These are phyloP conservation scores for Fragaria ananassa DNA, from an alignment of 306 rosid species.

Conservation along the genomic window DNA sequence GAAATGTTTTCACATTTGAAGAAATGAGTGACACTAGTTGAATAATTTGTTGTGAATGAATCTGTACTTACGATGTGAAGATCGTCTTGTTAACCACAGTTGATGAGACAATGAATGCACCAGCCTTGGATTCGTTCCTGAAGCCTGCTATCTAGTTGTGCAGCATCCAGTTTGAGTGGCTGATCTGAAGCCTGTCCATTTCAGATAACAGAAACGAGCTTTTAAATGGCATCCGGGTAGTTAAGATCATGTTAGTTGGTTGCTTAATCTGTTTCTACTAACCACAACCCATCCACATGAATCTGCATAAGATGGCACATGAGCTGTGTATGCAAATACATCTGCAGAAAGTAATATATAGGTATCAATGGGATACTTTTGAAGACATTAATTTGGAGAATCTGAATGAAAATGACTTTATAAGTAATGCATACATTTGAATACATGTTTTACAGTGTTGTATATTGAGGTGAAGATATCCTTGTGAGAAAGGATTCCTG, in stretches of 20 bases:
- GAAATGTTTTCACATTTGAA: not conserved
- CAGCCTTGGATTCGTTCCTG: conserved; percentile 25
- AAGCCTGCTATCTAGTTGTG: conserved; percentile 18
- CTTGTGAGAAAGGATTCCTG: conserved; percentile 32
- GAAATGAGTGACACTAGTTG: not conserved
- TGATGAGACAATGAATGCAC: conserved; percentile 19
- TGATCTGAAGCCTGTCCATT: conserved; percentile 27
- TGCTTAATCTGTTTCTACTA: not conserved
- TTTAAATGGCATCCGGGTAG: not conserved
- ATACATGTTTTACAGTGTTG: conserved; percentile 32
- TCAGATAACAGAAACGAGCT: not conserved
- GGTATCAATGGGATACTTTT: not conserved
- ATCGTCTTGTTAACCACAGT: conserved; percentile 30
- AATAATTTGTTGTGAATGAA: not conserved
- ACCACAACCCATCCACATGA: conserved; percentile 41
- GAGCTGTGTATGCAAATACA: conserved; percentile 35
- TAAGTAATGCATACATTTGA: conserved; percentile 17
- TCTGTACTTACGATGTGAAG: conserved; percentile 20
- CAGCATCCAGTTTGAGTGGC: conserved; percentile 18
- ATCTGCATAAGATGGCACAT: conserved; percentile 41
- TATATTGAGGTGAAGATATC: conserved; percentile 33
- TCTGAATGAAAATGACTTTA: not conserved
- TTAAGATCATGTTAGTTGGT: not conserved
- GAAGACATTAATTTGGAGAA: not conserved
- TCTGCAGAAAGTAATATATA: conserved; percentile 18